These are phyloP conservation scores for Vanrija sp. DNA, from an alignment of 1,284 basidiomycete species.

Conservation along the genomic window DNA sequence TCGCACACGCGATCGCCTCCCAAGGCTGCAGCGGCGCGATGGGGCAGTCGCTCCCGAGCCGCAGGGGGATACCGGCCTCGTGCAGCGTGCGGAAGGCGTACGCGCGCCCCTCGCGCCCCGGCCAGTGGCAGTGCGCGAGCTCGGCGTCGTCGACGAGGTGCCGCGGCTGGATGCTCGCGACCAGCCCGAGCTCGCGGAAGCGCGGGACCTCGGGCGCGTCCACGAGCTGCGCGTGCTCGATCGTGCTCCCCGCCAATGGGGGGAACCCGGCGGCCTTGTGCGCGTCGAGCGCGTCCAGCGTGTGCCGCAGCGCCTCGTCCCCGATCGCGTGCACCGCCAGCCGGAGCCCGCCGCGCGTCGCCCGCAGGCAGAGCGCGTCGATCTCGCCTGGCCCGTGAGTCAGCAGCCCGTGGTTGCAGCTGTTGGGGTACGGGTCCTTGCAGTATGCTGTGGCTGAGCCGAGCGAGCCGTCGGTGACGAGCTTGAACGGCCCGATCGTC, in stretches of 20 bases:
- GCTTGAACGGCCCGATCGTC: conserved; percentile 36
- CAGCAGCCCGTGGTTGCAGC: conserved; percentile 23
- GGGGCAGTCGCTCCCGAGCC: conserved; percentile 36
- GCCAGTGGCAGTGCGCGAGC: conserved; percentile 31
- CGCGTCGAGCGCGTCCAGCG: conserved; percentile 20
- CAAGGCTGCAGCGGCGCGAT: conserved; percentile 37
- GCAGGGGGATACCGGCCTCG: conserved; percentile 27
- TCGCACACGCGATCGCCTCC: conserved; percentile 34
- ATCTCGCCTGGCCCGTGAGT: conserved; percentile 22
- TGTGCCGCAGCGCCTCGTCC: conserved; percentile 31
- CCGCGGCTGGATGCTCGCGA: conserved; percentile 37
- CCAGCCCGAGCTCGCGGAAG: conserved; percentile 26
- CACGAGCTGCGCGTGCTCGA: conserved; percentile 42
- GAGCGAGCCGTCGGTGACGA: conserved; percentile 25
- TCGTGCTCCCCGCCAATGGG: conserved; percentile 27
- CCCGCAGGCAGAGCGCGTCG: conserved; percentile 19
- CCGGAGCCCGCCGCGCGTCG: conserved; percentile 16
- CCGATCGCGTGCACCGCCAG: conserved; percentile 41
- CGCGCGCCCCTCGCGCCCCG: conserved; percentile 27
- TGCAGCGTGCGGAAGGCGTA: conserved; percentile 29
- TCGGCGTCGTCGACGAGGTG: conserved; percentile 40
- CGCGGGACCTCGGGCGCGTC: conserved; percentile 24
- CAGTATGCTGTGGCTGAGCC: conserved; percentile 35
- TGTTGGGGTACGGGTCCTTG: conserved; percentile 34
- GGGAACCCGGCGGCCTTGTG: conserved; percentile 6